Conservation (phyloP, 2,329 filamentous ascomycete species). For the Cercospora beticola region DNA sequence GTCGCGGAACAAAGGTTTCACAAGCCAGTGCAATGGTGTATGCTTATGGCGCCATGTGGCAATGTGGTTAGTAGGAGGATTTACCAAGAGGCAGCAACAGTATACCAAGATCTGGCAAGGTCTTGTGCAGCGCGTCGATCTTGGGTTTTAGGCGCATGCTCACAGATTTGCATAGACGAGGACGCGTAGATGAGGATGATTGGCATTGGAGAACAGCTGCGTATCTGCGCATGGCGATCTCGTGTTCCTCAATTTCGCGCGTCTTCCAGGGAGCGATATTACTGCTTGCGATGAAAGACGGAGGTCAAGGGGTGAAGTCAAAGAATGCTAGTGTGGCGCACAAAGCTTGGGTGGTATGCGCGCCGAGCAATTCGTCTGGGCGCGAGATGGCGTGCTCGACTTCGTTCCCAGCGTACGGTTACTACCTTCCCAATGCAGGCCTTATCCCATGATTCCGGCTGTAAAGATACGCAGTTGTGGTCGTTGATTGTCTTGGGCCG, state of each 20-base stretch:
- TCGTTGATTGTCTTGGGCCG: background rate
- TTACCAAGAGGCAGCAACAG: background rate
- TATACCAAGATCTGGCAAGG: background rate
- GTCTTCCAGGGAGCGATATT: background rate
- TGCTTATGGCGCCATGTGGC: constrained; percentile 1
- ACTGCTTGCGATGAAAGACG: background rate
- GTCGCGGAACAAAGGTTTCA: background rate
- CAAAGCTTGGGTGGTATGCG: constrained; percentile 7
- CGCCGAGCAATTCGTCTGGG: constrained; percentile 3
- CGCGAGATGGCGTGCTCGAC: constrained; percentile 1
- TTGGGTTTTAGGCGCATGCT: background rate
- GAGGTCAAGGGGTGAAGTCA: background rate
- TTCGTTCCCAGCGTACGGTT: background rate
- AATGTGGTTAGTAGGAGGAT: background rate
- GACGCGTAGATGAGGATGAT: background rate
- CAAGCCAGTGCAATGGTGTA: background rate
- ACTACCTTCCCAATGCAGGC: background rate
- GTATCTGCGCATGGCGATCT: background rate
- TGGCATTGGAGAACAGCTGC: background rate
- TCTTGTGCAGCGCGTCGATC: background rate
- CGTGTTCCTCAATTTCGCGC: background rate
- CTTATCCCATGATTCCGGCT: background rate
- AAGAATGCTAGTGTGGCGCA: background rate
- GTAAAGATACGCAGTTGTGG: background rate
- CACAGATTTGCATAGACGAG: background rate